A percentile compares a stretch with the other conserved stretches of the same genome.
Conservation (phyloP, 2,329 filamentous ascomycete species). For the Aspergillus caelatus region DNA sequence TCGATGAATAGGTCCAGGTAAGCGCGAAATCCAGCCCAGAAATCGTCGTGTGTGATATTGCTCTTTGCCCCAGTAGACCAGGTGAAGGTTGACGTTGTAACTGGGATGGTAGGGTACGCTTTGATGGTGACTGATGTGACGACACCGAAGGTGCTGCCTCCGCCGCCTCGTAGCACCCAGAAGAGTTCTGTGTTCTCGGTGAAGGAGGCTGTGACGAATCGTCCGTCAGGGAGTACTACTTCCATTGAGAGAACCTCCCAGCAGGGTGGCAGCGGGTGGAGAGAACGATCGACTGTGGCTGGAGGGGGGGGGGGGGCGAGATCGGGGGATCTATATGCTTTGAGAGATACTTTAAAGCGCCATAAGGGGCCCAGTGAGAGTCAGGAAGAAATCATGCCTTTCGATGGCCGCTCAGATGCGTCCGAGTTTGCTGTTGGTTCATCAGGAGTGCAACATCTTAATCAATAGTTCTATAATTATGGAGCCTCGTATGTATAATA, state of each 20-base stretch:
- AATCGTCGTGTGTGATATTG: not conserved
- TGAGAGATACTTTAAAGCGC: not conserved
- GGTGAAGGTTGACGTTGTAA: slow-evolving; percentile 21
- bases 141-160: slow-evolving; percentile 53
- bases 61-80: not conserved
- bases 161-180: slow-evolving; percentile 56
- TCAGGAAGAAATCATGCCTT: not conserved
- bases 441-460: not conserved
- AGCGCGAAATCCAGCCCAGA: not conserved
- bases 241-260: slow-evolving; percentile 29
- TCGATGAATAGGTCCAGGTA: not conserved
- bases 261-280: no score
- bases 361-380: not conserved
- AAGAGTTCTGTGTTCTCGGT: slow-evolving; percentile 42
- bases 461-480: not conserved
- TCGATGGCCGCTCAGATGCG: not conserved
- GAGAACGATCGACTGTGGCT: no score
- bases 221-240: slow-evolving; percentile 6
- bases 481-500: no score
- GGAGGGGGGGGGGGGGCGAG: no score
- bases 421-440: not conserved
- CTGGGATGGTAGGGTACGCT: slow-evolving; percentile 39
- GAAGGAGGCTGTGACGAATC: slow-evolving; percentile 4
- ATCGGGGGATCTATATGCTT: no score
- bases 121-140: slow-evolving; percentile 45